Conservation (phyloP, 495 filamentous ascomycete species). For the Aspergillus nidulans region DNA sequence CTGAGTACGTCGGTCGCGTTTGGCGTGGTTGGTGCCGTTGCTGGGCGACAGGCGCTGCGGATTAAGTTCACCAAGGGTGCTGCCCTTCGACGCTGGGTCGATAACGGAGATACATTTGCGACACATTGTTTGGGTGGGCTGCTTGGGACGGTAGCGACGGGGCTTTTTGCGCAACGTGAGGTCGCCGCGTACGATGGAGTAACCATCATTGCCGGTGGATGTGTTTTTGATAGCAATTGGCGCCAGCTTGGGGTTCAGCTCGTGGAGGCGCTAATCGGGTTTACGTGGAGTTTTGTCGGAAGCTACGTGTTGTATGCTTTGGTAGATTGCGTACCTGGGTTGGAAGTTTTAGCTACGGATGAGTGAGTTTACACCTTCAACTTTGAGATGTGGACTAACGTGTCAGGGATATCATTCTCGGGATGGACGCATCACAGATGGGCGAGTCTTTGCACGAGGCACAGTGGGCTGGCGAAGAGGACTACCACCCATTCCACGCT, state of each 20-base stretch:
- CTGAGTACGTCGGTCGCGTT: conserved; percentile 42
- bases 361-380: conserved; percentile 16
- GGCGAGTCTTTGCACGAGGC: conserved; percentile 39
- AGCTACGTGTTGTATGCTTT: conserved; percentile 27
- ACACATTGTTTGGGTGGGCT: conserved; percentile 44
- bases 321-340: conserved; percentile 31
- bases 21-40: conserved; percentile 36
- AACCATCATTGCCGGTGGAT: conserved; percentile 33
- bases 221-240: conserved; percentile 48
- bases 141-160: conserved; percentile 34
- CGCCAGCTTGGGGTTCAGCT: conserved; percentile 52
- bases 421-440: conserved; percentile 48
- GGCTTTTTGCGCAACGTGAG: conserved; percentile 32
- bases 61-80: conserved; percentile 44
- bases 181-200: conserved; percentile 41
- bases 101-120: conserved; percentile 45
- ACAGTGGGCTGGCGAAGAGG: conserved; percentile 35
- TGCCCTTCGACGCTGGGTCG: conserved; percentile 33
- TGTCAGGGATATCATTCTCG: conserved; percentile 36
- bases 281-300: conserved; percentile 33
- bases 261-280: conserved; percentile 37
- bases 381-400: not conserved
- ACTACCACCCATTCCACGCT: conserved; percentile 40
- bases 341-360: conserved; percentile 29
- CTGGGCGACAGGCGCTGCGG: conserved; percentile 43